A percentile compares a stretch with the other conserved stretches of the same genome.
Conservation (phyloP, 345 rosid species). For the Conringia planisiliqua region DNA sequence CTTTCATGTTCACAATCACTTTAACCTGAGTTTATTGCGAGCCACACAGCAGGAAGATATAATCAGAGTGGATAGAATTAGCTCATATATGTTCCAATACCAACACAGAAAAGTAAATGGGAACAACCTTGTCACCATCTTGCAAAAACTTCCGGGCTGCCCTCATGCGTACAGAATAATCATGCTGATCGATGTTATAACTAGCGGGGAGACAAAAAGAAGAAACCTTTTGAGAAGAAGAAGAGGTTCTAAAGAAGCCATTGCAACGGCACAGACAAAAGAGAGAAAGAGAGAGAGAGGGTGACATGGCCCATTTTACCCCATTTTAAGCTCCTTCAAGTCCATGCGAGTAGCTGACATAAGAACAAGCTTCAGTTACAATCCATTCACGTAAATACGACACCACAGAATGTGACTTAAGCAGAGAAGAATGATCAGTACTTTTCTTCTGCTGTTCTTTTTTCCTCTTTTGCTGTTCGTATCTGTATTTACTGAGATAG, state of each 20-base stretch:
- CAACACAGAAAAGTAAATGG: not conserved
- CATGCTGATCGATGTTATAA: conserved; percentile 91
- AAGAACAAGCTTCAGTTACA: conserved; percentile 36
- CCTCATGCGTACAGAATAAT: conserved; percentile 83
- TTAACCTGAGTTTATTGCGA: conserved; percentile 64
- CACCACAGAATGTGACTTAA: not conserved
- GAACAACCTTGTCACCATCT: conserved; percentile 83
- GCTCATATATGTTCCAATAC: not conserved
- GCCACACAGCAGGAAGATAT: conserved; percentile 5
- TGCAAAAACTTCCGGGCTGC: conserved; percentile 78
- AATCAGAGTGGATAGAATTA: not conserved
- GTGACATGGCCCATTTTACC: conserved; percentile 41
- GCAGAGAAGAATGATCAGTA: conserved; percentile 38
- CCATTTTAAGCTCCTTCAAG: conserved; percentile 89
- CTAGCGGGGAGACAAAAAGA: conserved; percentile 40
- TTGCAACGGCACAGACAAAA: not conserved
- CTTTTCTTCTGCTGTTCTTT: conserved; percentile 86
- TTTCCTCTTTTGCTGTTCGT: conserved; percentile 83
- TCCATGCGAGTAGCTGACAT: conserved; percentile 73
- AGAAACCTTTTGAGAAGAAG: conserved; percentile 12
- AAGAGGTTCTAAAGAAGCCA: not conserved
- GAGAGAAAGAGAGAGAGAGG: not conserved
- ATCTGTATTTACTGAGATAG: conserved; percentile 67
- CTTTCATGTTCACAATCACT: conserved; percentile 85
- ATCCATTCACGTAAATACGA: conserved; percentile 16